Evolutionary conservation across 495 filamentous ascomycete genomes (phyloP), one percentile per base, ranked within the genome.

Genomic region (Penicillium longicatenatum): DNA sequence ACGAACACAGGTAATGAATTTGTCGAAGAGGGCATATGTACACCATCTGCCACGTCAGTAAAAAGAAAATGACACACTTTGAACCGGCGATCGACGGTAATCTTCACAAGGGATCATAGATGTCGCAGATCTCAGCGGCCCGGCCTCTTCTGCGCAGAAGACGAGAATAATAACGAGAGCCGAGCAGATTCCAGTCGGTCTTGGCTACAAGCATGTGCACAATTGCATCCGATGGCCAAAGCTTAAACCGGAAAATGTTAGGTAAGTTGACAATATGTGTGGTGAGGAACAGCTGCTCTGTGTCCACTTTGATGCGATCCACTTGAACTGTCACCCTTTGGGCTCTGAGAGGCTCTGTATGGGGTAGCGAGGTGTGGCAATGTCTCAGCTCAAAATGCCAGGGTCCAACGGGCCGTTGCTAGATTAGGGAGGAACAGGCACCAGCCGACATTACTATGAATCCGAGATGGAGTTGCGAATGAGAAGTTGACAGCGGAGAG

Each of bases 371-470:
- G 45, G 42, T 45, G 42, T 45, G 42, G 46, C 37, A 39, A 39
- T 6, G 4, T 17, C 8, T 16, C 16, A 44, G 22, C 19, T 41
- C 21, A 12, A 41, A 46, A 19, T 9, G 30, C 29, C 42, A 31
- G 50, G 54, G 52, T 57, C 41, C 55, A 51, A 52, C 50, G 50
- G 50, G 52, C 50, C 59, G 62, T 50, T 61, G 59, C 64, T 64
- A 47, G 42, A 64, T 54, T 57, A 64, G 65, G 65, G 57, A 65
- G 63, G 56, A 66, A 62, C 55, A 69, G 66, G 58, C 63, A 69
- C 55, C 45, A 46, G 43, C 51, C 47, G 60, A 56, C 54, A 33
- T 16, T 37, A 17, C 31, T 41, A 29, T 31, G 9, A 54, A 49
- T 44, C 33, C 22, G 20, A 51, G 56, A 45, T 41, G 43, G 8